These are phyloP conservation scores for Pseudogymnoascus sp. DNA, from an alignment of 2,329 filamentous ascomycete genomes.

Conservation along the genomic window DNA sequence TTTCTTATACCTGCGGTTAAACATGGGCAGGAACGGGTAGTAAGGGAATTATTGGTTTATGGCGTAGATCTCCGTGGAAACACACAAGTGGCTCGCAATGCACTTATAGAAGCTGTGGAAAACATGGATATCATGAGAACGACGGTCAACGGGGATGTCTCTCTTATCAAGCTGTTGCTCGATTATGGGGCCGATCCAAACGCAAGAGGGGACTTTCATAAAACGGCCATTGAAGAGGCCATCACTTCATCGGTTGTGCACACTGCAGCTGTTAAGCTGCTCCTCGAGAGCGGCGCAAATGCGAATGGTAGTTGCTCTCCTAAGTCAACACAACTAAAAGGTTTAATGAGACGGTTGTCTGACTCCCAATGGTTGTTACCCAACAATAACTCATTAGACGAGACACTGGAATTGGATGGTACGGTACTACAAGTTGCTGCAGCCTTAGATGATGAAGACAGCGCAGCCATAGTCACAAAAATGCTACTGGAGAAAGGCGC, in stretches of 20 bases:
- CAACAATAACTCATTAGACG: not conserved
- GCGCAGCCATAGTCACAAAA: not conserved
- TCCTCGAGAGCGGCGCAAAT: not conserved
- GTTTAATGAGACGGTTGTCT: no score
- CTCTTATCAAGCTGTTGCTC: not conserved
- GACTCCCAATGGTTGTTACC: not conserved
- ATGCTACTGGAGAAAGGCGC: not conserved
- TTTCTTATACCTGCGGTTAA: no score
- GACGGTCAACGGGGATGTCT: no score
- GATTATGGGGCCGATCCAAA: not conserved
- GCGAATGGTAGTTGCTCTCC: not conserved
- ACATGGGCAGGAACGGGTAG: no score
- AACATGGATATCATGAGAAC: no score
- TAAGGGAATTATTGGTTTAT: constrained; percentile 3
- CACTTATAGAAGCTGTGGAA: not conserved
- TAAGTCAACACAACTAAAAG: not conserved
- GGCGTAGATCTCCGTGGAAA: not conserved
- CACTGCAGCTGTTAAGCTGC: not conserved
- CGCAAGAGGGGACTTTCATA: no score
- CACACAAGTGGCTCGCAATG: not conserved
- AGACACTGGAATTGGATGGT: not conserved
- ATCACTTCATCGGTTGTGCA: not conserved
- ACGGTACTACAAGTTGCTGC: not conserved
- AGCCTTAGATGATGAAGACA: not conserved
- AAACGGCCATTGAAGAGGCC: not conserved